Evolutionary conservation across 306 rosid species (phyloP).

Genomic region (Alnus glutinosa): DNA sequence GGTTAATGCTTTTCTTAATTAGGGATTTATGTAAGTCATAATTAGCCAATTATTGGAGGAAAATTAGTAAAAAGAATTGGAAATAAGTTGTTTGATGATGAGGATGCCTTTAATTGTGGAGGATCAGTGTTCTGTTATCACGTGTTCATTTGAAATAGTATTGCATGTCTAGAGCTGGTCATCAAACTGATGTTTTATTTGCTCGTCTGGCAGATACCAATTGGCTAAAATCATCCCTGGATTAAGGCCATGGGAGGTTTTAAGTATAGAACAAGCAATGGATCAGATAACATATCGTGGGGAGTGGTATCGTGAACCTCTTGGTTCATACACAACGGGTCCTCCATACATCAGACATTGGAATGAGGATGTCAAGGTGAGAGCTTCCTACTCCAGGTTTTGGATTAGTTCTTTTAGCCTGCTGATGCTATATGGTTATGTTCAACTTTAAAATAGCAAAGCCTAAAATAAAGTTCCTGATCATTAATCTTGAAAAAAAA

Average conservation of each 20-base stretch:
- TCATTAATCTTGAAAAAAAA: neutral
- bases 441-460: neutral
- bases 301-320: constrained; percentile 83
- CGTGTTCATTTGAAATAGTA: neutral
- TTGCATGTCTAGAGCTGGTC: neutral
- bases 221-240: constrained; percentile 73
- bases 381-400: constrained; percentile 4
- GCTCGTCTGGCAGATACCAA: constrained; percentile 42
- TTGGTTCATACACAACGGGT: constrained; percentile 71
- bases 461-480: neutral
- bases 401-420: constrained; percentile 1
- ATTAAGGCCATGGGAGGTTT: constrained; percentile 96
- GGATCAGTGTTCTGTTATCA: neutral
- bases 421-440: neutral
- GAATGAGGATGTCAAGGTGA: constrained; percentile 66
- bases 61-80: neutral
- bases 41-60: neutral
- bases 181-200: neutral
- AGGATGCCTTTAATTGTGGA: neutral
- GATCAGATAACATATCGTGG: constrained; percentile 70
- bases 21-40: neutral
- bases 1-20: neutral
- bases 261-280: constrained; percentile 96
- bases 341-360: constrained; percentile 74
- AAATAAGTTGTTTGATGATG: neutral